These are phyloP conservation scores for Exidia glandulosa DNA, from an alignment of 768 basidiomycete species.

Conservation along the genomic window DNA sequence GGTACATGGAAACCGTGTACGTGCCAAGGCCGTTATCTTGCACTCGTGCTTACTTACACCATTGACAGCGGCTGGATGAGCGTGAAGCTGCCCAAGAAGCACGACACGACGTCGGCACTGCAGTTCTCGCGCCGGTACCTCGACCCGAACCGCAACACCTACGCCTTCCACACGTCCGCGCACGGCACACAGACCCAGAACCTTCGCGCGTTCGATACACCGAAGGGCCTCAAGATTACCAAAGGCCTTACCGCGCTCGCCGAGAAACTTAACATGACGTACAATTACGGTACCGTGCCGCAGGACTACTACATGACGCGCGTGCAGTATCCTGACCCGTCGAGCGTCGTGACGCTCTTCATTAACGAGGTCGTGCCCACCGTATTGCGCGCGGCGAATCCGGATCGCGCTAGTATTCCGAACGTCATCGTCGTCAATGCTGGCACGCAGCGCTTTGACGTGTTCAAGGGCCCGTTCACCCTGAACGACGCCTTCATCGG, in stretches of 20 bases:
- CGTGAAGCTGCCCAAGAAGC: constrained; percentile 32
- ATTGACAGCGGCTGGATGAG: constrained; percentile 20
- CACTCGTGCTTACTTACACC: background rate
- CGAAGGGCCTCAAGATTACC: constrained; percentile 40
- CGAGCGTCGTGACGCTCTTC: constrained; percentile 49
- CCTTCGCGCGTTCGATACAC: constrained; percentile 46
- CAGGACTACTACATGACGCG: constrained; percentile 61
- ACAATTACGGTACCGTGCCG: constrained; percentile 60
- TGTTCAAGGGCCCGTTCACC: constrained; percentile 55
- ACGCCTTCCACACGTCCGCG: background rate
- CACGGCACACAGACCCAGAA: constrained; percentile 14
- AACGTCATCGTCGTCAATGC: constrained; percentile 57
- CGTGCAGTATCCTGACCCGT: constrained; percentile 49
- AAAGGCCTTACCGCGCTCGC: constrained; percentile 42
- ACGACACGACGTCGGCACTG: constrained; percentile 26
- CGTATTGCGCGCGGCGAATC: background rate
- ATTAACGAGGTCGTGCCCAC: constrained; percentile 29
- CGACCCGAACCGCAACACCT: constrained; percentile 69
- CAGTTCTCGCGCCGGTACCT: constrained; percentile 63
- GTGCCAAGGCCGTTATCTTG: background rate
- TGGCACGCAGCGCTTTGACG: constrained; percentile 52
- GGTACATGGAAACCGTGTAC: constrained; percentile 81
- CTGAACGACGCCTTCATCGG: constrained; percentile 67
- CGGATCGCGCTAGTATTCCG: constrained; percentile 35
- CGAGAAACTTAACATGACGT: constrained; percentile 47